phyloP scores from a whole-genome alignment of 495 filamentous ascomycete species.

The Barbatosphaeria neglecta region DNA sequence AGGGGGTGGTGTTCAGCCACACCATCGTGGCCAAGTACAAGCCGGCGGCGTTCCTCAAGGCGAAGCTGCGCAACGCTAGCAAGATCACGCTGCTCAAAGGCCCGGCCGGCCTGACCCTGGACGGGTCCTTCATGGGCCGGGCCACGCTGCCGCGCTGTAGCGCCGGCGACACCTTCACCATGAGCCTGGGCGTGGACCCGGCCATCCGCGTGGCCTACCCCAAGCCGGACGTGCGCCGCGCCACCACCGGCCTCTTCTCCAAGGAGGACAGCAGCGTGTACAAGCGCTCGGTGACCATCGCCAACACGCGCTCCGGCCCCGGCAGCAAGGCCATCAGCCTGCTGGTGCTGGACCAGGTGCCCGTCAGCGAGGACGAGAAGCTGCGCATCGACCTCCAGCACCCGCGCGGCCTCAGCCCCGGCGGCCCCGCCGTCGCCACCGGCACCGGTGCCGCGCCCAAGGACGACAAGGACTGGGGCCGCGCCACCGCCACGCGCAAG shows the following conservation, averaged over 20 bases:
- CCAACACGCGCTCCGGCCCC: conserved; percentile 42
- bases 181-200: conserved; percentile 57
- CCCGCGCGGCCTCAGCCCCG: conserved; percentile 40
- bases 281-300: conserved; percentile 43
- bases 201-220: conserved; percentile 48
- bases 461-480: conserved; percentile 32
- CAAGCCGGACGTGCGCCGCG: conserved; percentile 46
- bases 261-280: conserved; percentile 51
- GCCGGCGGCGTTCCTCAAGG: conserved; percentile 53
- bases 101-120: conserved; percentile 51
- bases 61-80: conserved; percentile 47
- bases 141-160: conserved; percentile 44
- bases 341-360: conserved; percentile 54
- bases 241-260: conserved; percentile 36
- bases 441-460: conserved; percentile 19
- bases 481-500: conserved; percentile 33
- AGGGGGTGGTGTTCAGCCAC: conserved; percentile 34
- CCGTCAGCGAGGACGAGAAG: conserved; percentile 53
- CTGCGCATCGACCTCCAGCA: conserved; percentile 40
- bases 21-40: conserved; percentile 57
- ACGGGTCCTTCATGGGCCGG: conserved; percentile 56
- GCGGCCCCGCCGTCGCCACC: conserved; percentile 27
- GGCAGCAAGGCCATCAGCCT: conserved; percentile 35
- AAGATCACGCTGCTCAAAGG: conserved; percentile 50
- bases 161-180: conserved; percentile 46